A percentile compares a stretch with the other conserved stretches of the same genome.
phyloP scores from a whole-genome alignment of 2,329 filamentous ascomycete species.

The Aspergillus jensenii region DNA sequence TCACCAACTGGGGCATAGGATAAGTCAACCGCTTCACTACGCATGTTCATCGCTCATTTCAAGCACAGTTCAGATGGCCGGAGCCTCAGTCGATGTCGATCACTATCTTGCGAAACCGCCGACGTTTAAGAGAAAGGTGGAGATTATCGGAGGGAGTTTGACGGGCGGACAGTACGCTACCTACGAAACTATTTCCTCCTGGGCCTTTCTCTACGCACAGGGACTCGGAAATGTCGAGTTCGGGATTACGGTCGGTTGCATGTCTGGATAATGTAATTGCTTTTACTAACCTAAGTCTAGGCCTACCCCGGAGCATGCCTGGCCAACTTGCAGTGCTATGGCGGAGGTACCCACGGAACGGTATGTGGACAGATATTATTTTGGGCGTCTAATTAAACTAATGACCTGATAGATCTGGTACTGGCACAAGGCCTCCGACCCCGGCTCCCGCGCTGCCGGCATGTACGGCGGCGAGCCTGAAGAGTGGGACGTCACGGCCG shows the following conservation, averaged over 20 bases:
- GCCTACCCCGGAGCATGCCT: conserved; percentile 60
- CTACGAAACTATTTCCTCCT: conserved; percentile 59
- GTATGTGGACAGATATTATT: conserved; percentile 11
- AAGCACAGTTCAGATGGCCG: conserved; percentile 52
- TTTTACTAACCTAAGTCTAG: conserved; percentile 11
- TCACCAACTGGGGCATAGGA: conserved; percentile 63
- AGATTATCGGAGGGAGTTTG: conserved; percentile 52
- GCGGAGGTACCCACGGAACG: conserved; percentile 51
- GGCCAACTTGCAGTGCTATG: conserved; percentile 57
- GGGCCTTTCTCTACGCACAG: conserved; percentile 55
- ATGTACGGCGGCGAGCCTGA: conserved; percentile 43
- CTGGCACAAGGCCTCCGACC: conserved; percentile 60
- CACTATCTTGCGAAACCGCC: conserved; percentile 48
- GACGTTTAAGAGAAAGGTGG: conserved; percentile 37
- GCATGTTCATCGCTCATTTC: conserved; percentile 14
- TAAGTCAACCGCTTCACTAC: conserved; percentile 21
- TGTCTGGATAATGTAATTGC: too few relatives aligned
- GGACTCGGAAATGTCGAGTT: conserved; percentile 61
- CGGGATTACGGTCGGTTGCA: conserved; percentile 47
- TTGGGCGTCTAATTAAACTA: neutral
- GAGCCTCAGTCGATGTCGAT: conserved; percentile 50
- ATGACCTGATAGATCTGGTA: conserved; percentile 45
- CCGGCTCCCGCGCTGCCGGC: conserved; percentile 46
- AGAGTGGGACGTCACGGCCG: conserved; percentile 24
- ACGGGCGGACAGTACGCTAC: conserved; percentile 58